Evolutionary conservation across 2,329 filamentous ascomycete species (phyloP).

Genomic region (Alternaria gansuensis): DNA sequence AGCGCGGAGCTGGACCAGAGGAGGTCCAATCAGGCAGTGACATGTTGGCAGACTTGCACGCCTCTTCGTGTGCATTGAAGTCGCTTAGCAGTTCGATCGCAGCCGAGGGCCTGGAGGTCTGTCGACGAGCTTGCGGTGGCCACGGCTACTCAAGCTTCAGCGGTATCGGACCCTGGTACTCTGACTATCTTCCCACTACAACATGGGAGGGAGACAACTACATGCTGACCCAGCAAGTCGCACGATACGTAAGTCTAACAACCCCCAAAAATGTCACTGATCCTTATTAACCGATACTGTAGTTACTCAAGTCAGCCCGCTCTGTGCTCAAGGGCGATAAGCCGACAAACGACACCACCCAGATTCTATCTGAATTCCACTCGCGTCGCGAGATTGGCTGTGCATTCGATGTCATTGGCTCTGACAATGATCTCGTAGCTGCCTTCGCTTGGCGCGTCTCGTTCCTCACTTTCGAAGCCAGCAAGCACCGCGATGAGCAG

Average conservation of each 20-base stretch:
- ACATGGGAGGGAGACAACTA: slow-evolving; percentile 85
- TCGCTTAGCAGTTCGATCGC: slow-evolving; percentile 75
- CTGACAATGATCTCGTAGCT: slow-evolving; percentile 73
- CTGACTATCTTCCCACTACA: slow-evolving; percentile 75
- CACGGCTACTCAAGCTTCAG: slow-evolving; percentile 79
- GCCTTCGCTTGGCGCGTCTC: slow-evolving; percentile 80
- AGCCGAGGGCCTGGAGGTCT: slow-evolving; percentile 77
- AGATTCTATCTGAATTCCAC: slow-evolving; percentile 71
- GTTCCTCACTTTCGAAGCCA: slow-evolving; percentile 77
- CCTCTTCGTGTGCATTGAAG: slow-evolving; percentile 79
- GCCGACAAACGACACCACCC: slow-evolving; percentile 72
- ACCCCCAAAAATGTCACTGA: background rate
- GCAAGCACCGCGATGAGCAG: slow-evolving; percentile 76
- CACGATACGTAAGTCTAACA: slow-evolving; percentile 66
- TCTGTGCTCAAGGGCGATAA: slow-evolving; percentile 71
- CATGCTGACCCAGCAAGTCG: slow-evolving; percentile 83
- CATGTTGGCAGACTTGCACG: slow-evolving; percentile 76
- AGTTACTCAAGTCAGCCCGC: slow-evolving; percentile 77
- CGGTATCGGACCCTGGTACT: slow-evolving; percentile 78
- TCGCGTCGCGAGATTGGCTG: slow-evolving; percentile 73
- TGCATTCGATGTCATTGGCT: slow-evolving; percentile 76
- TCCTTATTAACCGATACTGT: slow-evolving; percentile 12
- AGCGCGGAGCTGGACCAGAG: slow-evolving; percentile 71
- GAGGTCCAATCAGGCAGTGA: slow-evolving; percentile 72
- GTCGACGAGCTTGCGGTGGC: slow-evolving; percentile 77